Conservation (phyloP, 148 eudicot species). For the Chenopodium formosanum region DNA sequence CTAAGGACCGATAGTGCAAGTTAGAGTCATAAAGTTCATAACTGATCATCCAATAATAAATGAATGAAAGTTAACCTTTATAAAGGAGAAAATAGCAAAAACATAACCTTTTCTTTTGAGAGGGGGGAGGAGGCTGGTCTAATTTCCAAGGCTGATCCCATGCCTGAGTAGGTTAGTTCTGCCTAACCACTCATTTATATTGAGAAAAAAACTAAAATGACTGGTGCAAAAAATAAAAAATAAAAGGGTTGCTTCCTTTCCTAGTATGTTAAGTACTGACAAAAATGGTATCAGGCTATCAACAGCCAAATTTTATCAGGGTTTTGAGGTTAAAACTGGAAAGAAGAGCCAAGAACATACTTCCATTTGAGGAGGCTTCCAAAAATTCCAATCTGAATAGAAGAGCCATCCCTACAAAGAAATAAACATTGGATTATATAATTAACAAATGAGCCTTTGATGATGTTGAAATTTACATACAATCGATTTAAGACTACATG, state of each 20-base stretch:
- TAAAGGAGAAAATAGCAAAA: background rate
- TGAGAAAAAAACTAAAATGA: too few species aligned
- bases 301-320: too few species aligned
- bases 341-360: slow-evolving; percentile 41
- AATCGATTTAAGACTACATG: background rate
- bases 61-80: background rate
- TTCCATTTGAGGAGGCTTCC: slow-evolving; percentile 97
- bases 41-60: background rate
- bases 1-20: background rate
- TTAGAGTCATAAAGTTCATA: background rate
- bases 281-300: too few species aligned
- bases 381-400: slow-evolving; percentile 79
- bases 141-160: too few species aligned
- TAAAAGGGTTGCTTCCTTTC: too few species aligned
- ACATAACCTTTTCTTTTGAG: too few species aligned
- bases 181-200: too few species aligned
- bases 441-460: background rate
- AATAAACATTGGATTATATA: background rate
- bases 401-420: slow-evolving; percentile 93
- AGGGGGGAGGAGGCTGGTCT: too few species aligned
- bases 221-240: too few species aligned
- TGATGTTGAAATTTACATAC: background rate
- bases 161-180: too few species aligned
- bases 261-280: too few species aligned
- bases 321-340: too few species aligned